phyloP scores from a whole-genome alignment of 805 yeast genomes.

The Yamadazyma laniorum region DNA sequence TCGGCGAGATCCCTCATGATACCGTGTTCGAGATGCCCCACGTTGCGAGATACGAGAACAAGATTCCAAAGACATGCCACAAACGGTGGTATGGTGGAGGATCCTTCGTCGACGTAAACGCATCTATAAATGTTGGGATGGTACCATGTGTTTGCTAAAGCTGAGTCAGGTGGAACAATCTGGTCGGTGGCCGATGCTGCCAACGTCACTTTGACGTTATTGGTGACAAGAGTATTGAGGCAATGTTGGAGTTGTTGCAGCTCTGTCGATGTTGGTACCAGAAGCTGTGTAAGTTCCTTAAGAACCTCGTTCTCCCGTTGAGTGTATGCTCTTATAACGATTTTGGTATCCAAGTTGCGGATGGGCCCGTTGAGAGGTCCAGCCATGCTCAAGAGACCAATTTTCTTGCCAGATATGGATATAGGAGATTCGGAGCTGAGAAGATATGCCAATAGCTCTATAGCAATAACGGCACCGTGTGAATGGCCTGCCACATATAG shows the following conservation, averaged over 20 bases:
- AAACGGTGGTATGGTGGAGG: slow-evolving; percentile 26
- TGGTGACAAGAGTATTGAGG: slow-evolving; percentile 19
- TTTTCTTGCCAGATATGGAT: slow-evolving; percentile 15
- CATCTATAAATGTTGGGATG: slow-evolving; percentile 40
- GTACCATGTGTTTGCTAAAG: slow-evolving; percentile 25
- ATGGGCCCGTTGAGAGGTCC: slow-evolving; percentile 35
- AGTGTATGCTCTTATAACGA: slow-evolving; percentile 38
- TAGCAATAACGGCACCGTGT: slow-evolving; percentile 33
- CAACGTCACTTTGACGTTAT: slow-evolving; percentile 36
- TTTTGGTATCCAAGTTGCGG: slow-evolving; percentile 30
- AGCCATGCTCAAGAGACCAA: slow-evolving; percentile 37
- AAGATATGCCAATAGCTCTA: slow-evolving; percentile 25
- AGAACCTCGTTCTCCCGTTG: slow-evolving; percentile 35
- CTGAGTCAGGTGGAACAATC: slow-evolving; percentile 34
- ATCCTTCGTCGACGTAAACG: slow-evolving; percentile 20
- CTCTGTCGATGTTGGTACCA: slow-evolving; percentile 19
- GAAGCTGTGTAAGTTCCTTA: slow-evolving; percentile 35
- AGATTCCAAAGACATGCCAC: slow-evolving; percentile 26
- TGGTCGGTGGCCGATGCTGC: slow-evolving; percentile 35
- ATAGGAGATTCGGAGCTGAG: slow-evolving; percentile 8
- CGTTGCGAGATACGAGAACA: slow-evolving; percentile 30
- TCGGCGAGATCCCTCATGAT: slow-evolving; percentile 30
- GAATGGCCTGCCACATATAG: slow-evolving; percentile 34
- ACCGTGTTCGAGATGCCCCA: slow-evolving; percentile 34
- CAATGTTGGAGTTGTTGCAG: slow-evolving; percentile 19